Percentiles rank a stretch among this genome's conserved stretches.
Conservation (phyloP, 2,329 filamentous ascomycete genomes). For the Fusarium sp. region DNA sequence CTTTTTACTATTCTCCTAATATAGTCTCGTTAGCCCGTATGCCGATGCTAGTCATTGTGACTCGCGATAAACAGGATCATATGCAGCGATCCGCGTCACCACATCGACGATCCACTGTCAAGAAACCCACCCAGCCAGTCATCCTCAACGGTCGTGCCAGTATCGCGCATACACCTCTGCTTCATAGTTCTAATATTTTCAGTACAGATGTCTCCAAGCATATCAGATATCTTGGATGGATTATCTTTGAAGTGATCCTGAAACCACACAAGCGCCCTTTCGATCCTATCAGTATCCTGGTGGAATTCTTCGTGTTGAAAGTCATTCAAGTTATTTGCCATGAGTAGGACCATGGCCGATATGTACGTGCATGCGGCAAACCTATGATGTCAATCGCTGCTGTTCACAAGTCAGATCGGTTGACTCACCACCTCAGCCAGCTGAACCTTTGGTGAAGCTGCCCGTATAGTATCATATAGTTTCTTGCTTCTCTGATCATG, state of each 20-base stretch:
- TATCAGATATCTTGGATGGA: background rate
- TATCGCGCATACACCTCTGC: background rate
- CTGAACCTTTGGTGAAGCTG: background rate
- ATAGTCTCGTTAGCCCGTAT: too few species aligned
- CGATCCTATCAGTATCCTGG: background rate
- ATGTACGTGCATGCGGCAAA: conserved; percentile 14
- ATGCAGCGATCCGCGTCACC: background rate
- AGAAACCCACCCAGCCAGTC: background rate
- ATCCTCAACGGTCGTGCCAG: background rate
- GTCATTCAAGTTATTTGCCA: conserved; percentile 1
- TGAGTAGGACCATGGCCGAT: conserved; percentile 1
- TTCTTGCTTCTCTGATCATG: conserved; percentile 1
- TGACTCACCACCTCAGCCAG: conserved; percentile 3
- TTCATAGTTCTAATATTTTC: conserved; percentile 5
- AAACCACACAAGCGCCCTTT: conserved; percentile 1
- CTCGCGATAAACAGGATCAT: too few species aligned
- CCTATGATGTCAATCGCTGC: background rate
- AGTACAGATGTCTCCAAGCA: background rate
- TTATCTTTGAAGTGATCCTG: background rate
- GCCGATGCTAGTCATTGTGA: too few species aligned
- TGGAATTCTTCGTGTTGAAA: background rate
- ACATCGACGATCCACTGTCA: background rate
- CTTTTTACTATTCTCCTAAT: too few species aligned
- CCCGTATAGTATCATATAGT: conserved; percentile 12
- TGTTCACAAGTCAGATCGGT: rapidly evolving